Conservation (phyloP, 306 rosid species). For the Prunus campanulata region DNA sequence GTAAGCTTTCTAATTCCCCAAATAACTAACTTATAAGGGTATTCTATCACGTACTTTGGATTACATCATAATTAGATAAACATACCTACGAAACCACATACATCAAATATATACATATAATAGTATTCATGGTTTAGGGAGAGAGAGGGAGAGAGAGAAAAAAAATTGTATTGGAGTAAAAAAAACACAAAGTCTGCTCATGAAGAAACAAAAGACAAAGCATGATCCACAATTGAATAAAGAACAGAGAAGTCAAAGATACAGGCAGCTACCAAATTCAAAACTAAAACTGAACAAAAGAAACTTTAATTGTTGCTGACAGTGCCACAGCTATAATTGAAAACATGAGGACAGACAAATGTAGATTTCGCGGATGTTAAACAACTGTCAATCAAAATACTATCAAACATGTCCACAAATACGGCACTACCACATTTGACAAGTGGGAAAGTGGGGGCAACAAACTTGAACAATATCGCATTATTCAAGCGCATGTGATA, state of each 20-base stretch:
- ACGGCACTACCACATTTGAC: too few species aligned
- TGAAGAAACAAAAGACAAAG: slow-evolving; percentile 9
- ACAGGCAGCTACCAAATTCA: slow-evolving; percentile 18
- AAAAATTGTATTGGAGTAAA: neutral
- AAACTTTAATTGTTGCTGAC: neutral
- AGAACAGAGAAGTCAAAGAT: slow-evolving; percentile 14
- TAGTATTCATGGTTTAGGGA: neutral
- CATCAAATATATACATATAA: neutral
- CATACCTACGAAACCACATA: neutral
- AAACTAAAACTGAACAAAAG: neutral
- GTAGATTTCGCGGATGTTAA: neutral
- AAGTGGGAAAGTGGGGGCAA: too few species aligned
- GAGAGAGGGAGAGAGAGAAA: neutral
- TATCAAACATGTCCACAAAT: too few species aligned
- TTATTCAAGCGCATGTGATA: too few species aligned
- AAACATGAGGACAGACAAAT: neutral
- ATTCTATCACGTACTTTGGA: neutral
- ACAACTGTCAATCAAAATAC: too few species aligned
- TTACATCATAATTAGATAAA: neutral
- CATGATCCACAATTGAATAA: slow-evolving; percentile 14
- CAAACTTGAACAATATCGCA: too few species aligned
- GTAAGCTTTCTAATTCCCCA: neutral
- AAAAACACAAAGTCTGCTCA: neutral
- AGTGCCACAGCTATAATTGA: neutral
- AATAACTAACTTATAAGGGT: neutral